A percentile compares a stretch with the other conserved stretches of the same genome.
phyloP scores from a whole-genome alignment of 768 basidiomycete genomes.

The Lactarius deliciosus region DNA sequence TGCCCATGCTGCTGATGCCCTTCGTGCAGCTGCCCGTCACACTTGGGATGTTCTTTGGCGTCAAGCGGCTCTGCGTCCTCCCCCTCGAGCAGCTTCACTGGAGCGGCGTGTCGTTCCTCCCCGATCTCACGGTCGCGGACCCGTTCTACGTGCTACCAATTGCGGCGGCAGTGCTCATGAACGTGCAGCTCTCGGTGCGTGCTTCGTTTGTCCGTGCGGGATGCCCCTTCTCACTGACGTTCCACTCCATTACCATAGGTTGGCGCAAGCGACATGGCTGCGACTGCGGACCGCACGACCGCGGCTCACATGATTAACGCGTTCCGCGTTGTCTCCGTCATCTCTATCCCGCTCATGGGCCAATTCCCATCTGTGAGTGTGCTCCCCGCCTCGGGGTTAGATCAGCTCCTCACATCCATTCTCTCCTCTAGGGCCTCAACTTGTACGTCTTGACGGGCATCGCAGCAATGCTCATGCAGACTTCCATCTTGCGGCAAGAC shows the following conservation, averaged over 20 bases:
- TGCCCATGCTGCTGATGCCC: slow-evolving; percentile 52
- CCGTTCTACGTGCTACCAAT: slow-evolving; percentile 75
- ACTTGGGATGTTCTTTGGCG: slow-evolving; percentile 79
- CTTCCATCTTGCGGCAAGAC: slow-evolving; percentile 43
- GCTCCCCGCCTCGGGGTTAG: background rate
- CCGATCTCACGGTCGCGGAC: slow-evolving; percentile 76
- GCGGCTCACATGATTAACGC: slow-evolving; percentile 29
- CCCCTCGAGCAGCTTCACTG: slow-evolving; percentile 73
- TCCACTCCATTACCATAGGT: slow-evolving; percentile 40
- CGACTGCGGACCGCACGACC: slow-evolving; percentile 21
- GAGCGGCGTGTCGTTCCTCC: slow-evolving; percentile 72
- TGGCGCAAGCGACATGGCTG: slow-evolving; percentile 51
- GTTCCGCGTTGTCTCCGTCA: slow-evolving; percentile 42
- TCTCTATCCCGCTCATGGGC: slow-evolving; percentile 51
- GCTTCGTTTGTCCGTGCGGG: background rate
- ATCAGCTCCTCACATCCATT: background rate
- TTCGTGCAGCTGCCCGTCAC: slow-evolving; percentile 75
- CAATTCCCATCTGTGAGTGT: slow-evolving; percentile 64
- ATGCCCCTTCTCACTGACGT: background rate
- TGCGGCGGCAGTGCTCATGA: slow-evolving; percentile 55
- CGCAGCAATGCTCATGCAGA: slow-evolving; percentile 47
- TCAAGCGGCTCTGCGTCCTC: slow-evolving; percentile 66
- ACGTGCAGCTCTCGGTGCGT: slow-evolving; percentile 68
- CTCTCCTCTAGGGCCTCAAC: slow-evolving; percentile 48
- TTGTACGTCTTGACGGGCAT: slow-evolving; percentile 58